Base-by-base conservation (phyloP, 2,329 filamentous ascomycete species). In the Apiospora rasikravindrae region DNA sequence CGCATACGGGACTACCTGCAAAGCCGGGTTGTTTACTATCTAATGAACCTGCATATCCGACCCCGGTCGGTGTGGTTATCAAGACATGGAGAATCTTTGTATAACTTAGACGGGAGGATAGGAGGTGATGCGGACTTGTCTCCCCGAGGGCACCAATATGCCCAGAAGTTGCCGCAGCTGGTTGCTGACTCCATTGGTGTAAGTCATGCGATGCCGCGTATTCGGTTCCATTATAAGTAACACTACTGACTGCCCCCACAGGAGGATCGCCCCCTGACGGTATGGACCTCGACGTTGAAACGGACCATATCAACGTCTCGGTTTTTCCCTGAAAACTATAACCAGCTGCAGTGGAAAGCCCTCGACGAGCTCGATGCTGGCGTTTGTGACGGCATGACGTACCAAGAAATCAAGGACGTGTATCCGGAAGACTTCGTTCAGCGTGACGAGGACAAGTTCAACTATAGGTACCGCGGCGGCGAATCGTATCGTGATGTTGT, bases 381-480 rank as follows among this genome's bases (percentile, higher is more conserved):
- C 69, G 94, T 98, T 67, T 99, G 96, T 84, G 96, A 99, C 78
- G 95, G 96, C 71, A 90, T 98, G 81, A 99, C 96, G 1, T 98
- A 98, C 82, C 94, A 94, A 79, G 93, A 99, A 81, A 98, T 99
- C 80, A 94, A 96, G 78, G 90, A 97, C 78, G 86, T 89, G 71
- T 98, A 94, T 81, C 96, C 96, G 0, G 95, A 98, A 77, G 96
- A 99, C 84, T 99, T 99, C 84, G 91, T 91, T 69, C 95, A 96
- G 45, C 94, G 96, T 74, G 96, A 99, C 82, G 94, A 98, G 76
- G 96, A 99, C 87, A 99, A 99, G 84, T 98, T 98, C 89, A 98
- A 99, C 86, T 99, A 99, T 85, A 94, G 96, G 72, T 99, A 99
- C 84, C 92, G 96, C 6, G 96, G 96, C 74, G 96, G 96, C 70